Conservation (phyloP, 495 filamentous ascomycete genomes). For the Xylaria curta region DNA sequence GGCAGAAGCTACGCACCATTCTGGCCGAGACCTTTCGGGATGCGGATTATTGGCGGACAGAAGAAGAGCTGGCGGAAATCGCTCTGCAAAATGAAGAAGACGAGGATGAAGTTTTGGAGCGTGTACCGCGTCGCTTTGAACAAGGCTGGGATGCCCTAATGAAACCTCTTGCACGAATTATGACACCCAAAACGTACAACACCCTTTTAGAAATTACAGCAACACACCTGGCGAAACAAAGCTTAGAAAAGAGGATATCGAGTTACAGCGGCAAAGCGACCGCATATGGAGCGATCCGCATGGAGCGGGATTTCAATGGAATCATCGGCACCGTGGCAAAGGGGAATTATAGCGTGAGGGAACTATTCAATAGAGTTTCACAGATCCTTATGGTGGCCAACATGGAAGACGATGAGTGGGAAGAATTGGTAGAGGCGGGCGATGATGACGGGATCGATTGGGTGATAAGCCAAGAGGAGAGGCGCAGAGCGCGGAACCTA, state of each 20-base stretch:
- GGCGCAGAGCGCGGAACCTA: constrained; percentile 57
- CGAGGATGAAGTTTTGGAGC: constrained; percentile 57
- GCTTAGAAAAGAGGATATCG: constrained; percentile 92
- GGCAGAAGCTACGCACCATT: constrained; percentile 82
- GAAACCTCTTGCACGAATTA: constrained; percentile 80
- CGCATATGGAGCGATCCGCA: constrained; percentile 80
- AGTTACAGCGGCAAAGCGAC: constrained; percentile 81
- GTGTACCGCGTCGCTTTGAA: constrained; percentile 78
- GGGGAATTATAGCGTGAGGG: constrained; percentile 79
- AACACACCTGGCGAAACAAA: constrained; percentile 67
- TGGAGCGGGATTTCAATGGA: constrained; percentile 86
- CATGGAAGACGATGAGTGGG: constrained; percentile 99
- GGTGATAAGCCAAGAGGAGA: constrained; percentile 62
- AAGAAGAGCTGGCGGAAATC: constrained; percentile 58
- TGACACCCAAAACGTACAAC: constrained; percentile 74
- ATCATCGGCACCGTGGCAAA: constrained; percentile 78
- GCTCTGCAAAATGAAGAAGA: constrained; percentile 58
- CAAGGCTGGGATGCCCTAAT: constrained; percentile 84
- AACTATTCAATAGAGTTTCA: constrained; percentile 76
- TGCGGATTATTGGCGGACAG: constrained; percentile 73
- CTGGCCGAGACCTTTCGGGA: constrained; percentile 90
- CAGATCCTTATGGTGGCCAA: constrained; percentile 91
- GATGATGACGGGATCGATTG: constrained; percentile 57
- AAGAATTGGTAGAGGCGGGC: constrained; percentile 60
- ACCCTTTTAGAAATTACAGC: constrained; percentile 75